Evolutionary conservation across 805 yeast species (phyloP), one percentile per base, ranked within the genome.

Genomic region (Candida multigemmis): DNA sequence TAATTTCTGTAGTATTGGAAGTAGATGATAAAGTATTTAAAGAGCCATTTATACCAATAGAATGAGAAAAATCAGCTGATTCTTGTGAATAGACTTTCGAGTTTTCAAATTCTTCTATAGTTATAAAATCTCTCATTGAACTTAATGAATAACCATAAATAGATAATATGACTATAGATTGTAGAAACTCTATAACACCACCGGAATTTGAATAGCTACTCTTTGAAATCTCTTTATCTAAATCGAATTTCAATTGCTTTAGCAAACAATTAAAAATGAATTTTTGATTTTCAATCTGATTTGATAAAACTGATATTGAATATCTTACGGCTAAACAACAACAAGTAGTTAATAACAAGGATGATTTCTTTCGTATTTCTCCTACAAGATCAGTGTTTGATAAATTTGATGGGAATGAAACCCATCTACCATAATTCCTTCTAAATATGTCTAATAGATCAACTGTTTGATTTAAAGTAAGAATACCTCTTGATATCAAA

Each of bases 371-470:
- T 21, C 73, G 46, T 22, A 80, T 59, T 18, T 66, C 48, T 4
- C 58, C 64, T 7, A 78, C 54, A 13, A 81, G 53, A 19, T 53
- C 56, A 12, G 55, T 65, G 0, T 77, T 63, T 4, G 74, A 44
- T 19, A 68, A 42, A 9, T 55, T 56, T 16, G 66, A 65, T 0
- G 87, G 85, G 26, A 81, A 72, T 28, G 81, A 72, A 3, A 79
- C 74, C 93, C 93, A 82, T 16, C 84, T 62, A 4, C 86, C 84
- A 42, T 76, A 81, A 40, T 78, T 65, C 25, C 74, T 70, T 22
- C 79, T 56, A 44, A 81, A 82, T 24, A 67, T 68, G 28, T 61
- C 63, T 36, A 81, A 50, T 21, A 80, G 48, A 11, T 58, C 56
- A 5, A 64, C 37, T 0, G 73, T 72, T 36, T 77, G 74, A 3